Evolutionary conservation across 208 protist genomes (phyloP), one percentile per base, ranked within the genome.

Genomic region (Endotrypanum monterogeii): DNA sequence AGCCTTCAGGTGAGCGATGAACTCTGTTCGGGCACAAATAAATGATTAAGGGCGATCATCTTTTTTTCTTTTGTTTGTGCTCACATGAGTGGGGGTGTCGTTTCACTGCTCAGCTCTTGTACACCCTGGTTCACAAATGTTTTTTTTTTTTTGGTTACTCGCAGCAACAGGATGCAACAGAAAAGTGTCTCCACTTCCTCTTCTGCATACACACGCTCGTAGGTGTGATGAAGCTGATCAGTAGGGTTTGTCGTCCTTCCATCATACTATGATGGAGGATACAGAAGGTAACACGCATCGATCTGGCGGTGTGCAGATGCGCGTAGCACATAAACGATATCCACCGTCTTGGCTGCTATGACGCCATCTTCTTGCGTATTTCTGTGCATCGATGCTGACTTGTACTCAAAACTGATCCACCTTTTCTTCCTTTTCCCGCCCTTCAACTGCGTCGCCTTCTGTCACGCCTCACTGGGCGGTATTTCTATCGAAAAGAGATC

Each of bases 361-460:
- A 69, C 44, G 1, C 67, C 28, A 28, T 14, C 61, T 28, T 7
- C 55, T 41, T 16, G 44, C 50, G 18, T 16, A n/a, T n/a, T 20
- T 52, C n/a, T 73, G 56, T 25, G 39, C 60, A 58, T 35, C 50
- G 12, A 16, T 56, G 6, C 39, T 39, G 46, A 30, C 50, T 62
- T 66, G 68, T 71, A 41, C 67, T 44, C 20, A 51, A 9, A 25
- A 32, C 16, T 76, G n/a, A n/a, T n/a, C n/a, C n/a, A n/a, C n/a
- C n/a, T n/a, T 20, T 44, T 5, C 30, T 2, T 37, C 62, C 8
- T 35, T 55, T 56, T 39, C 23, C n/a, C 61, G 12, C 18, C 52
- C 44, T 46, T 11, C 11, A 23, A 48, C 37, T 30, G 60, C 37
- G 37, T 20, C 37, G 60, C 37, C 12, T 46, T 65, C 23, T 48